Conservation (phyloP, 257 asterid species). For the Solanum chilense region DNA sequence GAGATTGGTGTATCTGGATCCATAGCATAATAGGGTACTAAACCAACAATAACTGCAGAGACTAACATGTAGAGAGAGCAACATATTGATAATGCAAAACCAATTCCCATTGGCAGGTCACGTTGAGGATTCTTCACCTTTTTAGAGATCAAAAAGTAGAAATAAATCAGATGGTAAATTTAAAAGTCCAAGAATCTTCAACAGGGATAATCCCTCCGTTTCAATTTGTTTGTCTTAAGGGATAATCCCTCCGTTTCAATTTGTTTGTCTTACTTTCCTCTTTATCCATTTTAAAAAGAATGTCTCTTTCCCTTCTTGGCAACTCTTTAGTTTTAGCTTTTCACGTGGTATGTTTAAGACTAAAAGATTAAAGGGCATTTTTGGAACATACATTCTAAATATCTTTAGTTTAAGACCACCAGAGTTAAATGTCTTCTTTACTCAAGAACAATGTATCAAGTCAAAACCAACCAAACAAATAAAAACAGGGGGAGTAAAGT, state of each 20-base stretch:
- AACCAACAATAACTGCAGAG: slow-evolving; percentile 89
- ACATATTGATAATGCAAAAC: slow-evolving; percentile 73
- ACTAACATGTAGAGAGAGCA: slow-evolving; percentile 83
- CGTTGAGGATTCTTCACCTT: slow-evolving; percentile 96
- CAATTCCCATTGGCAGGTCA: slow-evolving; percentile 95
- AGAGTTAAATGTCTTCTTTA: neutral
- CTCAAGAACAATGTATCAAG: neutral
- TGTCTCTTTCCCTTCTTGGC: neutral
- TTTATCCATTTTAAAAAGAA: neutral
- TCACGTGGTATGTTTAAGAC: neutral
- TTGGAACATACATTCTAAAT: neutral
- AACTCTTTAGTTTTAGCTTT: neutral
- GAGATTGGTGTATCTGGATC: slow-evolving; percentile 98
- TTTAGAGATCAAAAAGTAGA: neutral
- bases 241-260: slow-evolving; percentile 25
- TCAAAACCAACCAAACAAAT: neutral
- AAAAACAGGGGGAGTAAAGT: neutral
- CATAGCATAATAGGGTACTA: slow-evolving; percentile 88
- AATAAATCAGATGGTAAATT: neutral
- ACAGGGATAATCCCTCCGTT: slow-evolving; percentile 40
- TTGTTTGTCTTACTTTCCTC: neutral
- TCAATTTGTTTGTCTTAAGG: slow-evolving; percentile 22
- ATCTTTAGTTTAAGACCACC: neutral
- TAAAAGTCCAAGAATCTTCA: slow-evolving; percentile 15
- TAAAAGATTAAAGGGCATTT: neutral